Percentiles rank a stretch among this genome's conserved stretches.
Evolutionary conservation across 306 rosid genomes (phyloP).

Genomic region (Sicyos baderoa): DNA sequence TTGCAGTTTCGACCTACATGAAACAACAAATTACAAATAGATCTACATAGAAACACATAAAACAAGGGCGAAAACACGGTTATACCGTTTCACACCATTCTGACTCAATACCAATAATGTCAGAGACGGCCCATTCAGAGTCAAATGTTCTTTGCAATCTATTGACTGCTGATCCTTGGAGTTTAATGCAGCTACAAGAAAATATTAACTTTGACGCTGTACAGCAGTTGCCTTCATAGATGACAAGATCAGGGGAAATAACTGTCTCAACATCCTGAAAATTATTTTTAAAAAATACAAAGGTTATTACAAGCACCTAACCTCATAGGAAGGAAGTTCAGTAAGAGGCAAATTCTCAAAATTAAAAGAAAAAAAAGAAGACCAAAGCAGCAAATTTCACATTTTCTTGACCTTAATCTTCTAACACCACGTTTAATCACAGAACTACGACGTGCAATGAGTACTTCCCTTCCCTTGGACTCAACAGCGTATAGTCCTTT

Average conservation of each 20-base stretch:
- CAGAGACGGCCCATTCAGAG: conserved; percentile 41
- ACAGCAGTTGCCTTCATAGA: conserved; percentile 32
- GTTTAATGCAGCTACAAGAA: conserved; percentile 38
- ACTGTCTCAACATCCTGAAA: conserved; percentile 6
- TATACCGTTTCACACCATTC: conserved; percentile 40
- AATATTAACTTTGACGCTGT: conserved; percentile 38
- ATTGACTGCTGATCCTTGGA: conserved; percentile 34
- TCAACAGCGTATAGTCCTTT: neutral
- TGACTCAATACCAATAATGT: conserved; percentile 44
- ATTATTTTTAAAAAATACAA: neutral
- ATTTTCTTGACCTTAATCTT: neutral
- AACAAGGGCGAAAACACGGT: conserved; percentile 9
- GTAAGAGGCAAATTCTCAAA: neutral
- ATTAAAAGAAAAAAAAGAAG: neutral
- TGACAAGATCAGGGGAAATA: conserved; percentile 36
- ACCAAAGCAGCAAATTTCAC: neutral
- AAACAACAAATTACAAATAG: conserved; percentile 20
- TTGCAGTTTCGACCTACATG: conserved; percentile 57
- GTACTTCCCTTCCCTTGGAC: neutral
- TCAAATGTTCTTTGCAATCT: conserved; percentile 28
- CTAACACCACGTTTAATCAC: neutral
- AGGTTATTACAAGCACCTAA: conserved; percentile 10
- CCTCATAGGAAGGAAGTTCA: neutral
- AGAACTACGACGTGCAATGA: neutral
- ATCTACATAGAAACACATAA: conserved; percentile 7